Conservation (phyloP, 371 early-diverging fungal genomes). For the Mucor ambiguus region DNA sequence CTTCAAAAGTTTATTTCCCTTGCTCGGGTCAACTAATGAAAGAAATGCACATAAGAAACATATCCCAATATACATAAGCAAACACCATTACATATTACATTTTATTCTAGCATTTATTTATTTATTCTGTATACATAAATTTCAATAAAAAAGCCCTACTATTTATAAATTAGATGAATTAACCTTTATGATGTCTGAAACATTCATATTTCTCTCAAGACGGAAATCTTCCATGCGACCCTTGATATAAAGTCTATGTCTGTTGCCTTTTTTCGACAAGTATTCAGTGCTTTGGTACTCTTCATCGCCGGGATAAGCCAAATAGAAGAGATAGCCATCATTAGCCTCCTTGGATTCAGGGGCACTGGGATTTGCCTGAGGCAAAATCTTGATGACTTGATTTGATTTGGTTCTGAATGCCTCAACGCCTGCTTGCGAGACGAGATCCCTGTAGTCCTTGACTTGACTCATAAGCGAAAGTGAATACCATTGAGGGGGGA, state of each 20-base stretch:
- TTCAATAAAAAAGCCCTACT: neutral
- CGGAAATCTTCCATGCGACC: constrained; percentile 32
- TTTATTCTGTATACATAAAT: constrained; percentile 8
- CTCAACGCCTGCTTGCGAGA: constrained; percentile 34
- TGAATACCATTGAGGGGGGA: constrained; percentile 75
- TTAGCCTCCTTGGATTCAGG: constrained; percentile 16
- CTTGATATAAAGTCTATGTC: constrained; percentile 43
- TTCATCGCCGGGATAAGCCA: constrained; percentile 51
- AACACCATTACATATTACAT: neutral
- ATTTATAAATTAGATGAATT: constrained; percentile 14
- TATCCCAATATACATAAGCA: constrained; percentile 2
- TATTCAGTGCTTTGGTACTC: constrained; percentile 22
- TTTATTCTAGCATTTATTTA: constrained; percentile 2
- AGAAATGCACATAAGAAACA: constrained; percentile 7
- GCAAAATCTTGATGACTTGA: constrained; percentile 43
- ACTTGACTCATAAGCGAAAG: constrained; percentile 44
- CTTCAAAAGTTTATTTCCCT: constrained; percentile 8
- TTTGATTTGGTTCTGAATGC: constrained; percentile 26
- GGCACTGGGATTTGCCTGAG: constrained; percentile 40
- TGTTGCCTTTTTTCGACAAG: constrained; percentile 23
- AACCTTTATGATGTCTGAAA: constrained; percentile 18
- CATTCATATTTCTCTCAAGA: constrained; percentile 34
- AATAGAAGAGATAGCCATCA: constrained; percentile 25
- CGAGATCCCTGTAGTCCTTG: constrained; percentile 32
- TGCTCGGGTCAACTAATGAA: constrained; percentile 9